Evolutionary conservation across 331 rosid species (phyloP).

Genomic region (Prunus yedoensis): DNA sequence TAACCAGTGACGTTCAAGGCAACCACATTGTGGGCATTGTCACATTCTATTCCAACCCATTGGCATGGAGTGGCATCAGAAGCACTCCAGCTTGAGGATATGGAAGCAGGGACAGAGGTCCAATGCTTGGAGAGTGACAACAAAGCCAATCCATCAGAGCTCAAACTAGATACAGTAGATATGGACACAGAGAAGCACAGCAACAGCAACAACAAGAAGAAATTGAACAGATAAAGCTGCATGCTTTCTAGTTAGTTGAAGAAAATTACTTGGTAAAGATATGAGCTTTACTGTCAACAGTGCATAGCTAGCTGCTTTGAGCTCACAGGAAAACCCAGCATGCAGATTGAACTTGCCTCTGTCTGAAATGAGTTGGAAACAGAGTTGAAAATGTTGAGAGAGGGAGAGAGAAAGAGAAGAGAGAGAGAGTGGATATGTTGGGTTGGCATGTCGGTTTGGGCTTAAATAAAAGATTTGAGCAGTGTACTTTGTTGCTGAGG

Average conservation of each 20-base stretch:
- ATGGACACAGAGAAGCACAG: constrained; percentile 30
- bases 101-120: constrained; percentile 40
- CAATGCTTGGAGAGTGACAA: constrained; percentile 53
- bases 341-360: background rate
- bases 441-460: background rate
- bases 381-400: background rate
- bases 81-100: constrained; percentile 58
- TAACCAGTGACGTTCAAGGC: constrained; percentile 52
- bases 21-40: constrained; percentile 37
- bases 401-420: background rate
- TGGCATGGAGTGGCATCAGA: constrained; percentile 73
- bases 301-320: background rate
- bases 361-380: background rate
- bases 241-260: background rate
- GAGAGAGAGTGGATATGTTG: background rate
- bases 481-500: no score
- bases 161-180: constrained; percentile 37
- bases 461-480: background rate
- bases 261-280: background rate
- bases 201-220: background rate
- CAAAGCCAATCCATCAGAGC: constrained; percentile 60
- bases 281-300: background rate
- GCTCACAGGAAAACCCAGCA: no score
- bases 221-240: constrained; percentile 7
- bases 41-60: constrained; percentile 70